These are phyloP conservation scores for Phialemonium atrogriseum DNA, from an alignment of 2,329 filamentous ascomycete species.

Conservation along the genomic window DNA sequence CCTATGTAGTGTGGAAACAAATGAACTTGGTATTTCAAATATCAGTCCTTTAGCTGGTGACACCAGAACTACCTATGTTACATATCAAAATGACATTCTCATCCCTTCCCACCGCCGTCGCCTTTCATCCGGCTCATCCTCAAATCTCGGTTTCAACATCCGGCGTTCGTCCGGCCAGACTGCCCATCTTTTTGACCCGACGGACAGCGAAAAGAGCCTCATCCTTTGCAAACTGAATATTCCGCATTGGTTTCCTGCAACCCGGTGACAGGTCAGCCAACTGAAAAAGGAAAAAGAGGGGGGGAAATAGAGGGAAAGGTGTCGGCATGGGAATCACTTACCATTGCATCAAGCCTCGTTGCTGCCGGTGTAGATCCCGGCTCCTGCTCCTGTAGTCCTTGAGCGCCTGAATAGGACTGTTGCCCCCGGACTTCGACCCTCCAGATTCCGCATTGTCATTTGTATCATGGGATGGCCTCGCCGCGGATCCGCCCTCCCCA, in stretches of 20 bases:
- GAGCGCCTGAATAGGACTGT: slow-evolving; percentile 47
- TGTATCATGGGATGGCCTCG: neutral
- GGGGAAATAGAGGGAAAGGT: neutral
- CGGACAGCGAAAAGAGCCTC: slow-evolving; percentile 72
- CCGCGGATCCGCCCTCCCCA: neutral
- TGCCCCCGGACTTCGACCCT: slow-evolving; percentile 23
- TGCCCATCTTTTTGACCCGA: slow-evolving; percentile 68
- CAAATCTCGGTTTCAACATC: slow-evolving; percentile 75
- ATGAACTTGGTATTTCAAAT: neutral
- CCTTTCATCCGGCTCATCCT: slow-evolving; percentile 3
- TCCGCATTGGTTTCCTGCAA: slow-evolving; percentile 63
- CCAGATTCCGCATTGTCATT: neutral
- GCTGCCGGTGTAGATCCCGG: slow-evolving; percentile 72
- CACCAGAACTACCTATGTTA: neutral
- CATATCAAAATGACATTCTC: neutral
- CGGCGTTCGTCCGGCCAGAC: slow-evolving; percentile 72
- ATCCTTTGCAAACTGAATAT: slow-evolving; percentile 78
- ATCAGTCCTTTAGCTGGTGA: neutral
- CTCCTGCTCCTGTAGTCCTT: slow-evolving; percentile 60
- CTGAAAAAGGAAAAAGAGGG: neutral
- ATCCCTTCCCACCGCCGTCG: neutral
- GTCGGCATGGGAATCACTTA: slow-evolving; percentile 15
- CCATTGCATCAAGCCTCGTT: slow-evolving; percentile 93
- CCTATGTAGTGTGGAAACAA: neutral
- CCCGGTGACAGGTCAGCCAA: slow-evolving; percentile 1